Conservation (phyloP, 1,139 yeast species). For the Pichia sp. region DNA sequence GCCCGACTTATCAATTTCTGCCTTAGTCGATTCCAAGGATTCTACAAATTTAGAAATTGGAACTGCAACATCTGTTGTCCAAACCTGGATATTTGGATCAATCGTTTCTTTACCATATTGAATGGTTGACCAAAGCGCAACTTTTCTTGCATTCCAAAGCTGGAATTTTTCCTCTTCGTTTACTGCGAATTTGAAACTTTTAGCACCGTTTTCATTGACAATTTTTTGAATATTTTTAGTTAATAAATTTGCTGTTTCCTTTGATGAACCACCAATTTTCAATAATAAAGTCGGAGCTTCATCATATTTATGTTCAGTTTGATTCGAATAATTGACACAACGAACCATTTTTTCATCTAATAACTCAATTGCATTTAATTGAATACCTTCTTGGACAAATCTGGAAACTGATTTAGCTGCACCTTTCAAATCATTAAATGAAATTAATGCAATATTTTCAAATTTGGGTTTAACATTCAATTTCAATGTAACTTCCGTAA, state of each 20-base stretch:
- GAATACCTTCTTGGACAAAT: slow-evolving; percentile 54
- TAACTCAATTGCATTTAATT: slow-evolving; percentile 63
- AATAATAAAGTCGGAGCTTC: slow-evolving; percentile 75
- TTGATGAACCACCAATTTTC: slow-evolving; percentile 65
- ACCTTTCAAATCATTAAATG: slow-evolving; percentile 51
- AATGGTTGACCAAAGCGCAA: slow-evolving; percentile 81
- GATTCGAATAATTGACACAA: slow-evolving; percentile 55
- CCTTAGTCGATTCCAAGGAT: slow-evolving; percentile 53
- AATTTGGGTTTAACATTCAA: slow-evolving; percentile 57
- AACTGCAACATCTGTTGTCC: slow-evolving; percentile 90
- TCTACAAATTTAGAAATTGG: slow-evolving; percentile 67
- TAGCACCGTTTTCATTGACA: slow-evolving; percentile 39
- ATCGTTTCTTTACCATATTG: slow-evolving; percentile 54
- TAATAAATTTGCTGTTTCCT: slow-evolving; percentile 48
- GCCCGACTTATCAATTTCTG: slow-evolving; percentile 53
- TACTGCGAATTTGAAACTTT: slow-evolving; percentile 54
- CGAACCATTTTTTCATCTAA: slow-evolving; percentile 66
- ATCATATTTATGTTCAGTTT: slow-evolving; percentile 56
- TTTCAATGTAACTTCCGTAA: slow-evolving; percentile 68
- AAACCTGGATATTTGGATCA: slow-evolving; percentile 58
- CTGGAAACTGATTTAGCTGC: slow-evolving; percentile 63
- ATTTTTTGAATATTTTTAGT: slow-evolving; percentile 48
- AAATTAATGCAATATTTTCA: slow-evolving; percentile 62
- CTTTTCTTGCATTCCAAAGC: slow-evolving; percentile 84
- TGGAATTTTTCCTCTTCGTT: slow-evolving; percentile 60